Conservation (phyloP, 441 rosid species). For the Omphalea diandra region DNA sequence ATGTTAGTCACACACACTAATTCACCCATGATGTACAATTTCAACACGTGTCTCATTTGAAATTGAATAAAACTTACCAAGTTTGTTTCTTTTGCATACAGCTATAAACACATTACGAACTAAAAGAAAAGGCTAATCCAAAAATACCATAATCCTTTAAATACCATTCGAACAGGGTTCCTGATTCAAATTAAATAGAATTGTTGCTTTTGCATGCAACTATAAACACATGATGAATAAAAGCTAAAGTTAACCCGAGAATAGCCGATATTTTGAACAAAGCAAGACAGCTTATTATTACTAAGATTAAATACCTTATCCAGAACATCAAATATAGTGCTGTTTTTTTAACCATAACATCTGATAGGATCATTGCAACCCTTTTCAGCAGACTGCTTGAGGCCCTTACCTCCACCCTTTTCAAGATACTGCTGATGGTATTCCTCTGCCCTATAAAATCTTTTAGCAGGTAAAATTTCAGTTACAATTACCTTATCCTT, state of each 20-base stretch:
- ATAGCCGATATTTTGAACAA: too few species aligned
- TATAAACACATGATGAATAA: too few species aligned
- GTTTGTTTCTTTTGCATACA: not conserved
- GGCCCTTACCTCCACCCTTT: slow-evolving; percentile 70
- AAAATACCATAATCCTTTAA: too few species aligned
- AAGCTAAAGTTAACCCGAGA: too few species aligned
- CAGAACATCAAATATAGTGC: too few species aligned
- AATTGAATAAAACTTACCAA: not conserved
- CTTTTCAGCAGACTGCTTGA: slow-evolving; percentile 60
- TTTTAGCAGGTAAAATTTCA: slow-evolving; percentile 83
- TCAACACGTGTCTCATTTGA: not conserved
- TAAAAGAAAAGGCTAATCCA: too few species aligned
- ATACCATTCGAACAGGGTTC: too few species aligned
- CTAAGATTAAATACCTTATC: too few species aligned
- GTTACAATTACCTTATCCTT: slow-evolving; percentile 64
- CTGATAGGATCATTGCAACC: slow-evolving; percentile 85
- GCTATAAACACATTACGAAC: too few species aligned
- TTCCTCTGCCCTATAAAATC: slow-evolving; percentile 83
- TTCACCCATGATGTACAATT: not conserved
- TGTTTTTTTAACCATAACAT: slow-evolving; percentile 83
- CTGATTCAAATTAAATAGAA: too few species aligned
- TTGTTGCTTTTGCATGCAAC: too few species aligned
- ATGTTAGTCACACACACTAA: not conserved
- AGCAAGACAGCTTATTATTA: not conserved
- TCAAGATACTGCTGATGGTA: slow-evolving; percentile 53